Percentiles rank a stretch among this genome's conserved stretches.
Evolutionary conservation across 495 filamentous ascomycete species (phyloP).

Genomic region (Neohortaea acidophila): DNA sequence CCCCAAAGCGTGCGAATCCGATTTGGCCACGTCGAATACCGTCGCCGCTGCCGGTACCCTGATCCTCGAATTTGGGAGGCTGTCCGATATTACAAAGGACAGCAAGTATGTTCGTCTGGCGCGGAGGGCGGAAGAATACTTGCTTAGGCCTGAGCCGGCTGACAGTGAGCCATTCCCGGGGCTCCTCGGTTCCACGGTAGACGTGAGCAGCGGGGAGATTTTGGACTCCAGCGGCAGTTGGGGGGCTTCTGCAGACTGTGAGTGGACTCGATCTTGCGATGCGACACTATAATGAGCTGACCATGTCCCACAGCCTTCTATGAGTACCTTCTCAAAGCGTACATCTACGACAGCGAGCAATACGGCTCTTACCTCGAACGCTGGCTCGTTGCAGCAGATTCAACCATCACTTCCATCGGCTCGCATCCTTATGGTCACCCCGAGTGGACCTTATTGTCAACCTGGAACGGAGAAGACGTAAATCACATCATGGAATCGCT

Average conservation of each 20-base stretch:
- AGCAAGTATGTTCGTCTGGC: too few species aligned
- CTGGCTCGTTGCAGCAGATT: conserved; percentile 67
- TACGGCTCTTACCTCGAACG: conserved; percentile 11
- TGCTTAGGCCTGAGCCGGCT: too few species aligned
- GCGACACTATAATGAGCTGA: background rate
- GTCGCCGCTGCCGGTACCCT: too few species aligned
- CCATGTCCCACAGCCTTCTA: conserved; percentile 4
- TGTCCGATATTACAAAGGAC: too few species aligned
- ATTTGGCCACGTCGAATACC: too few species aligned
- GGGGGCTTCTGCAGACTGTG: conserved; percentile 5
- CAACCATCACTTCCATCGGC: conserved; percentile 53
- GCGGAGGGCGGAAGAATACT: too few species aligned
- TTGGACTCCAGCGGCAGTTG: conserved; percentile 4
- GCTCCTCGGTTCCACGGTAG: background rate
- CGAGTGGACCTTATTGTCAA: conserved; percentile 55
- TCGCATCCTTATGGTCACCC: conserved; percentile 53
- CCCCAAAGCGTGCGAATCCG: too few species aligned
- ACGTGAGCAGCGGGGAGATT: background rate
- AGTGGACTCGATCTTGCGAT: background rate
- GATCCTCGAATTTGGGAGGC: too few species aligned
- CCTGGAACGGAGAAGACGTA: background rate
- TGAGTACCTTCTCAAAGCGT: conserved; percentile 16
- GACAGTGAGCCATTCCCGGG: background rate
- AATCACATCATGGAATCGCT: conserved; percentile 25
- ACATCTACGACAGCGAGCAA: conserved; percentile 9